Evolutionary conservation across 2,329 filamentous ascomycete species (phyloP), one percentile per base, ranked within the genome.

Genomic region (Alternaria gansuensis): DNA sequence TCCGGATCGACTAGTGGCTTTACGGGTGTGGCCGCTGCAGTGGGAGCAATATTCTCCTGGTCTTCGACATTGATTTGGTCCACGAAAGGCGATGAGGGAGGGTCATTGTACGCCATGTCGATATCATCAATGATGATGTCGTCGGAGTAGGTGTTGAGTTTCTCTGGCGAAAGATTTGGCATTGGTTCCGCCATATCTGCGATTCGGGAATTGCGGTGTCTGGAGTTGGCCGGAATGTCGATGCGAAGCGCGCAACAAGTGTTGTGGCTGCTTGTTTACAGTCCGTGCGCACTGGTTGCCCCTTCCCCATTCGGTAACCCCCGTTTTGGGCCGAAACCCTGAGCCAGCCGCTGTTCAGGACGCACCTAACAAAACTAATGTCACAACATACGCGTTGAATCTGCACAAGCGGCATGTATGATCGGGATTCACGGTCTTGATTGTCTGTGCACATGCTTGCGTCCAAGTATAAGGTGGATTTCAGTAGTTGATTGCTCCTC

Each of bases 11-110:
- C 41, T 29, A 68, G 53, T 29, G 52, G 50, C 54, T 75, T 77
- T 3, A 59, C 52, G 6, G 75, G 74, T 5, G 73, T 66, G 9
- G 56, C 54, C 24, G 60, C 62, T 48, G 58, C 44, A 33, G 57
- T 54, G 2, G 74, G 73, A 24, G 73, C 69, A 53, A 77, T 63
- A 37, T 78, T 78, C 53, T 79, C 77, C 51, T 78, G 75, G 60
- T 78, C 65, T 26, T 78, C 75, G 26, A 67, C 58, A 17, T 79
- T 78, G 50, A 82, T 68, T 53, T 82, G 77, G 40, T 77, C 73
- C n/a, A 81, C 68, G 66, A 83, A 84, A 13, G 82, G 82, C 36
- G 82, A 83, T 54, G 80, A 82, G 5, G 79, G 78, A 24, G 76
- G 77, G 17, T 80, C 75, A 62, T 80, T 73, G 69, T 73, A 79